Percentiles rank a stretch among this genome's conserved stretches.
Conservation (phyloP, 73 alveolate genomes). For the Uronychia binucleata region DNA sequence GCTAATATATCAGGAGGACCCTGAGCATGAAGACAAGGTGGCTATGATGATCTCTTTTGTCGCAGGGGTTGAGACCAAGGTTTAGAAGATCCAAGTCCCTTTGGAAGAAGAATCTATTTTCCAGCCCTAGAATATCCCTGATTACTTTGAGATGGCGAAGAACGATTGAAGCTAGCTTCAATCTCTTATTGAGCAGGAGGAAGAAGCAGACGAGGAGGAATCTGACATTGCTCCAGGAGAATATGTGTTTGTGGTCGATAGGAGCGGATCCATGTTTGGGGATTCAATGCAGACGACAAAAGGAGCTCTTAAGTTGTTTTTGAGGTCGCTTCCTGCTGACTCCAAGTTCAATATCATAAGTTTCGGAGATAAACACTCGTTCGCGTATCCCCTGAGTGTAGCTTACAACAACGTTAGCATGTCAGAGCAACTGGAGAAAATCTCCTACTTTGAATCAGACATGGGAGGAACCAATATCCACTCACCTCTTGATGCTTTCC, state of each 20-base stretch:
- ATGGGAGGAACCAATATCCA: conserved; percentile 94
- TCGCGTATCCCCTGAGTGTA: conserved; percentile 44
- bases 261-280: conserved; percentile 93
- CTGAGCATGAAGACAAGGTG: too few species aligned
- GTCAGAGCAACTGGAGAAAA: conserved; percentile 40
- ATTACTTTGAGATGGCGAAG: too few species aligned
- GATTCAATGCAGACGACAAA: conserved; percentile 67
- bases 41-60: too few species aligned
- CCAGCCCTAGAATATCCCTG: too few species aligned
- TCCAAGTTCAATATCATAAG: conserved; percentile 74
- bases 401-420: conserved; percentile 47
- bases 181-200: too few species aligned
- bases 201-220: background rate
- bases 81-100: too few species aligned
- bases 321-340: conserved; percentile 76
- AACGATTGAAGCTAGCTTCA: too few species aligned
- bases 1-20: too few species aligned
- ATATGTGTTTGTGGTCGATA: conserved; percentile 72
- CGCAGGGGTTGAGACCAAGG: too few species aligned
- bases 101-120: too few species aligned
- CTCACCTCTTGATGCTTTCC: conserved; percentile 58
- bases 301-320: conserved; percentile 71
- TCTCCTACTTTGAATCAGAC: conserved; percentile 67
- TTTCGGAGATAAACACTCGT: conserved; percentile 68
- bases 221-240: conserved; percentile 29